Conservation (phyloP, 306 rosid species). For the Dryas drummondii region DNA sequence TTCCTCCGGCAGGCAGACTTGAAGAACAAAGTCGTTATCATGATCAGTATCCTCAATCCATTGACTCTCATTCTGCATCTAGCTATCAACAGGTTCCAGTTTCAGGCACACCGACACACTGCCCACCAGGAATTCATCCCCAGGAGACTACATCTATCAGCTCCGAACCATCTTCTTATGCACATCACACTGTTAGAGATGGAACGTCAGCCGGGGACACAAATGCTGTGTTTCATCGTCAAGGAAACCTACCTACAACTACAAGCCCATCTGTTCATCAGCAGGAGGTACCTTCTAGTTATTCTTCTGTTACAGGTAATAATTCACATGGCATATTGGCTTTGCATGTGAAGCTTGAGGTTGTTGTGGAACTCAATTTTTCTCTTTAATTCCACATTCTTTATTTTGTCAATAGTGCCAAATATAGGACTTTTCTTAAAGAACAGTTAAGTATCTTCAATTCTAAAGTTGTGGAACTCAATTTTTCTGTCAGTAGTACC, state of each 20-base stretch:
- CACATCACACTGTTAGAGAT: conserved; percentile 49
- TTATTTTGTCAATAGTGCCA: conserved; percentile 14
- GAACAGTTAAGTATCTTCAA: background rate
- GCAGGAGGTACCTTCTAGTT: conserved; percentile 99
- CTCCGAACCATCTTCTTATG: conserved; percentile 52
- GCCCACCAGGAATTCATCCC: conserved; percentile 42
- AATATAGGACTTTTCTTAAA: conserved; percentile 7
- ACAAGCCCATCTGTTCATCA: conserved; percentile 74
- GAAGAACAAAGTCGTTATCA: conserved; percentile 73
- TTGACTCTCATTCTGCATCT: conserved; percentile 47
- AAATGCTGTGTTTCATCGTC: conserved; percentile 52
- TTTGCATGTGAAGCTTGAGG: conserved; percentile 59
- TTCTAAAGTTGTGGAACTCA: too few species aligned
- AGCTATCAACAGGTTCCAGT: conserved; percentile 70
- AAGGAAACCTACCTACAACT: conserved; percentile 58
- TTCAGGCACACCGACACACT: conserved; percentile 48
- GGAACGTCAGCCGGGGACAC: conserved; percentile 52
- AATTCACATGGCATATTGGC: conserved; percentile 51
- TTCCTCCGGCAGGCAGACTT: conserved; percentile 55
- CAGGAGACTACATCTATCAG: conserved; percentile 52
- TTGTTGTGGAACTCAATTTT: conserved; percentile 42
- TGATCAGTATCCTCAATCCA: conserved; percentile 67
- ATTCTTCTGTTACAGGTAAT: conserved; percentile 98
- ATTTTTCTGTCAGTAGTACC: background rate
- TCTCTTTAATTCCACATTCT: conserved; percentile 28